Conservation (phyloP, 768 basidiomycete species). For the Tulasnella sp. region DNA sequence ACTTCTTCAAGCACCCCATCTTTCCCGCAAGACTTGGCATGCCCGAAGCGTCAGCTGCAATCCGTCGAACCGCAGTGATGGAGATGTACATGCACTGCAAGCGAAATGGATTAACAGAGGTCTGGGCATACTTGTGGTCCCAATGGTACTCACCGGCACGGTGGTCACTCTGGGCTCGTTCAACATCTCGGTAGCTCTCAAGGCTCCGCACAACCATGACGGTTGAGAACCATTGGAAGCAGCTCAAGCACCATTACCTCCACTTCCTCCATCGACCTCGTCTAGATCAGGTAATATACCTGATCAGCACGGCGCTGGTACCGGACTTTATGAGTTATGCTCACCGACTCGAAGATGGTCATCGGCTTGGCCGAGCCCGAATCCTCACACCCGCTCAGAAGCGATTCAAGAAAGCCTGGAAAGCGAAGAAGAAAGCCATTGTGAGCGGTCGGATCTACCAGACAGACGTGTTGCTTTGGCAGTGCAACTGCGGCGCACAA, state of each 20-base stretch:
- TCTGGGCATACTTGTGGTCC: constrained; percentile 30
- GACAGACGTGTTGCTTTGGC: not conserved
- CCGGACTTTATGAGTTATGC: too few species aligned
- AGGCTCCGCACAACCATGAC: not conserved
- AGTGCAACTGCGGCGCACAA: constrained; percentile 5
- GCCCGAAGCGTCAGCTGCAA: not conserved
- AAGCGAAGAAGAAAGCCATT: not conserved
- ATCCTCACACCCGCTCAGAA: not conserved
- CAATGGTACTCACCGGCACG: constrained; percentile 26
- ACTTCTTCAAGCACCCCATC: not conserved
- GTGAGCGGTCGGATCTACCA: not conserved
- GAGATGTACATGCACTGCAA: constrained; percentile 23
- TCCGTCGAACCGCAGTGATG: not conserved
- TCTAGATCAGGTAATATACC: not conserved
- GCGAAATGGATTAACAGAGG: constrained; percentile 22
- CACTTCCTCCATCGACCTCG: not conserved
- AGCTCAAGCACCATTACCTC: not conserved
- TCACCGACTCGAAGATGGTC: not conserved
- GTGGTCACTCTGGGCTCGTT: constrained; percentile 29
- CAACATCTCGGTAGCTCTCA: not conserved
- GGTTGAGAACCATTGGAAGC: not conserved
- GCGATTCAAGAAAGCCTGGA: not conserved
- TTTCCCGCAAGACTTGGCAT: not conserved
- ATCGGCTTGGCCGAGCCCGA: not conserved
- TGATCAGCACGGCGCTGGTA: constrained; percentile 29